Percentiles rank a stretch among this genome's conserved stretches.
These are phyloP conservation scores for Wickerhamomyces sp. DNA, from an alignment of 1,139 yeast species.

Conservation along the genomic window DNA sequence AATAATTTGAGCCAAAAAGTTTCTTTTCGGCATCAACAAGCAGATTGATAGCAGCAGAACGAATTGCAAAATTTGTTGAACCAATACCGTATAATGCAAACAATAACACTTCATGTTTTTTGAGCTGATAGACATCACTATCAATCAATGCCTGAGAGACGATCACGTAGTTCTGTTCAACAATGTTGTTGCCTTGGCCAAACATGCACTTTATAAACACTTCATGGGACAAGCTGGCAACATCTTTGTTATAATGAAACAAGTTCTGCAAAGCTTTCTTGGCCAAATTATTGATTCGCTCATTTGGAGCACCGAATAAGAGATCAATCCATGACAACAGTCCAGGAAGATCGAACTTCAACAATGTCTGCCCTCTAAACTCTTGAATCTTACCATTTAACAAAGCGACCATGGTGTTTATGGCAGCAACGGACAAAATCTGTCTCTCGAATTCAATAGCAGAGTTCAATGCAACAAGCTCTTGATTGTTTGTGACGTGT, in stretches of 20 bases:
- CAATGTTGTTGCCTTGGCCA: constrained; percentile 45
- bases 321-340: constrained; percentile 77
- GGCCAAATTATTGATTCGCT: constrained; percentile 59
- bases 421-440: constrained; percentile 63
- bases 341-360: constrained; percentile 67
- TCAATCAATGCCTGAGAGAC: constrained; percentile 57
- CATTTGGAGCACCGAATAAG: constrained; percentile 54
- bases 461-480: constrained; percentile 55
- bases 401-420: constrained; percentile 80
- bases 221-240: constrained; percentile 52
- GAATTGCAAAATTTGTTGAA: constrained; percentile 51
- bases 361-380: constrained; percentile 38
- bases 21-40: constrained; percentile 51
- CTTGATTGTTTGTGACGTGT: constrained; percentile 39
- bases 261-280: constrained; percentile 67
- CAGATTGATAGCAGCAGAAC: constrained; percentile 58
- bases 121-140: constrained; percentile 36
- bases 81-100: constrained; percentile 68
- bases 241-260: constrained; percentile 52
- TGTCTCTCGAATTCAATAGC: constrained; percentile 79
- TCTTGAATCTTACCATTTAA: constrained; percentile 63
- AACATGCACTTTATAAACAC: constrained; percentile 67
- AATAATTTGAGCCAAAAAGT: constrained; percentile 41
- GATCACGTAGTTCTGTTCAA: constrained; percentile 66
- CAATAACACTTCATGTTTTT: constrained; percentile 56